These are phyloP conservation scores for Gillenia trifoliata DNA, from an alignment of 306 rosid species.

Conservation along the genomic window DNA sequence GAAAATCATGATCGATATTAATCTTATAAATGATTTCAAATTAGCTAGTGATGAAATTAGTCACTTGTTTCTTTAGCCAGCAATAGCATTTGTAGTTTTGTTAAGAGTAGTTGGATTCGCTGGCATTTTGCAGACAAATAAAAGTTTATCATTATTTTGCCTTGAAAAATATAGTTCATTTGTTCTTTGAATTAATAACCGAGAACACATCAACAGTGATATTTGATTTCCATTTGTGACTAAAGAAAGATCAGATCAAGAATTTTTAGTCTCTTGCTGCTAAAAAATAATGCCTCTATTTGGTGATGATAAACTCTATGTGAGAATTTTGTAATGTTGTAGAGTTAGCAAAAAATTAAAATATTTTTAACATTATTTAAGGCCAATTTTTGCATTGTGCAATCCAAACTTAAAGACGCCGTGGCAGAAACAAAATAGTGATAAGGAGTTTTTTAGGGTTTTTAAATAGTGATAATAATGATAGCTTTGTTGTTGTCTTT, in stretches of 20 bases:
- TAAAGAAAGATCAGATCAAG: background rate
- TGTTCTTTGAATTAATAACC: background rate
- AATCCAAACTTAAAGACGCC: background rate
- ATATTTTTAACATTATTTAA: background rate
- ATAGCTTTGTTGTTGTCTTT: background rate
- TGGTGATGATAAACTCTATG: constrained; percentile 1
- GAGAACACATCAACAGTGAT: background rate
- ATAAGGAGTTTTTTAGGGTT: too few relatives aligned
- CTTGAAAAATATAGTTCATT: background rate
- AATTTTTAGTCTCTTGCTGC: background rate
- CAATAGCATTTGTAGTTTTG: background rate
- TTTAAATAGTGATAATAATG: background rate
- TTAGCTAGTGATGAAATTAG: background rate
- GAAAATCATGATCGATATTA: background rate
- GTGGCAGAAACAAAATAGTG: background rate
- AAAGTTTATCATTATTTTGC: background rate
- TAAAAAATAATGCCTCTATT: background rate
- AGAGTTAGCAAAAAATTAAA: background rate
- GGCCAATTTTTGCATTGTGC: background rate
- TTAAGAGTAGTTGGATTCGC: background rate
- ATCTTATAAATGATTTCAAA: background rate
- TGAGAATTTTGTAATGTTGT: background rate
- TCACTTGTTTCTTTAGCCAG: background rate
- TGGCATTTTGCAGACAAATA: background rate
- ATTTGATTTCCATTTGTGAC: background rate